A percentile compares a stretch with the other conserved stretches of the same genome.
These are phyloP conservation scores for Casuarina glauca DNA, from an alignment of 306 rosid species.

Conservation along the genomic window DNA sequence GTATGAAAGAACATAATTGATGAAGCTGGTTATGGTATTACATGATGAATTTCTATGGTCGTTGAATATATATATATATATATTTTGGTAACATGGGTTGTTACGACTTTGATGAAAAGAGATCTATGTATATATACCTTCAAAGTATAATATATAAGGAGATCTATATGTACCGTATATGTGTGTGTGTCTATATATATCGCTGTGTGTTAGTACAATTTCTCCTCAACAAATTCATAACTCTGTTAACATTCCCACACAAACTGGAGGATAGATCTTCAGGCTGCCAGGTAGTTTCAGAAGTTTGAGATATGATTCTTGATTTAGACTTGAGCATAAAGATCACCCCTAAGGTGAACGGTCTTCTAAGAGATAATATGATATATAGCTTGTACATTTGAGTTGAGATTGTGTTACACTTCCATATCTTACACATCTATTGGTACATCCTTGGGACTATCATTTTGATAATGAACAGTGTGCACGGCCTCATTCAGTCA, in stretches of 20 bases:
- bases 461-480: conserved; percentile 12
- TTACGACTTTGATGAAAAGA: not conserved
- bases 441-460: not conserved
- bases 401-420: not conserved
- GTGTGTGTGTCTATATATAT: too few relatives aligned
- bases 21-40: too few relatives aligned
- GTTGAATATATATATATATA: not conserved
- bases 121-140: too few relatives aligned
- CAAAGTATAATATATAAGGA: too few relatives aligned
- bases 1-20: not conserved
- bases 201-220: too few relatives aligned
- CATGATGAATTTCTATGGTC: not conserved
- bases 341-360: not conserved
- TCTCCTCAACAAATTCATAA: not conserved
- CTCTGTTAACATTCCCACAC: not conserved
- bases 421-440: not conserved
- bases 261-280: not conserved
- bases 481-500: conserved; percentile 14
- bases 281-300: not conserved
- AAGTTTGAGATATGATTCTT: not conserved
- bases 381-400: not conserved
- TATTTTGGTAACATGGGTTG: not conserved
- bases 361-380: not conserved
- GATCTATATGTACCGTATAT: too few relatives aligned
- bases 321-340: not conserved